These are phyloP conservation scores for Cochlearia excelsa DNA, from an alignment of 345 rosid genomes.

Conservation along the genomic window DNA sequence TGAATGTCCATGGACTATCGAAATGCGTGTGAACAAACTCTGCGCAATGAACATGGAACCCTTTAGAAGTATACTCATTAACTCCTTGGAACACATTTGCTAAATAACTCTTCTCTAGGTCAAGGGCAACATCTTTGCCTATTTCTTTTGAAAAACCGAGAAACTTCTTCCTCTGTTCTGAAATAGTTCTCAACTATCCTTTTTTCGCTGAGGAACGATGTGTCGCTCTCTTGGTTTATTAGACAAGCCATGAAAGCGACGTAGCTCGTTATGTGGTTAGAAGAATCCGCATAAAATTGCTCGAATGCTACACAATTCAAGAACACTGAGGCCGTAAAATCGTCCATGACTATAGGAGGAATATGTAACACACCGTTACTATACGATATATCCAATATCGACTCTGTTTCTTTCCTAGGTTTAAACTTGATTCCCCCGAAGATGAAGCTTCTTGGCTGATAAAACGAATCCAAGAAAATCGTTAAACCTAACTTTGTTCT, in stretches of 20 bases:
- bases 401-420: not conserved
- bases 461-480: not conserved
- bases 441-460: slow-evolving; percentile 8
- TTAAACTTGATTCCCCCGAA: not conserved
- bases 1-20: slow-evolving; percentile 11
- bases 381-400: slow-evolving; percentile 34
- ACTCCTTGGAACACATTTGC: slow-evolving; percentile 42
- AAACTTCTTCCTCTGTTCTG: slow-evolving; percentile 48
- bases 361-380: slow-evolving; percentile 39
- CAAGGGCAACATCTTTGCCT: slow-evolving; percentile 49
- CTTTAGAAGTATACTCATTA: slow-evolving; percentile 42
- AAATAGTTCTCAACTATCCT: slow-evolving; percentile 50
- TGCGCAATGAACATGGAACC: slow-evolving; percentile 1
- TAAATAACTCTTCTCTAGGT: slow-evolving; percentile 39
- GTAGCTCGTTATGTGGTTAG: slow-evolving; percentile 41
- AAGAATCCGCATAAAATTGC: slow-evolving; percentile 38
- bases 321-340: slow-evolving; percentile 37
- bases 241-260: slow-evolving; percentile 51
- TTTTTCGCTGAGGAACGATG: slow-evolving; percentile 38
- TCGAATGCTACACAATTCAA: slow-evolving; percentile 50
- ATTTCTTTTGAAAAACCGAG: slow-evolving; percentile 41
- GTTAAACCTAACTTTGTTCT: not conserved
- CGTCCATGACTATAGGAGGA: slow-evolving; percentile 40
- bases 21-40: slow-evolving; percentile 14
- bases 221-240: slow-evolving; percentile 40